These are phyloP conservation scores for Barnettozyma vustinii DNA, from an alignment of 805 yeast genomes.

Conservation along the genomic window DNA sequence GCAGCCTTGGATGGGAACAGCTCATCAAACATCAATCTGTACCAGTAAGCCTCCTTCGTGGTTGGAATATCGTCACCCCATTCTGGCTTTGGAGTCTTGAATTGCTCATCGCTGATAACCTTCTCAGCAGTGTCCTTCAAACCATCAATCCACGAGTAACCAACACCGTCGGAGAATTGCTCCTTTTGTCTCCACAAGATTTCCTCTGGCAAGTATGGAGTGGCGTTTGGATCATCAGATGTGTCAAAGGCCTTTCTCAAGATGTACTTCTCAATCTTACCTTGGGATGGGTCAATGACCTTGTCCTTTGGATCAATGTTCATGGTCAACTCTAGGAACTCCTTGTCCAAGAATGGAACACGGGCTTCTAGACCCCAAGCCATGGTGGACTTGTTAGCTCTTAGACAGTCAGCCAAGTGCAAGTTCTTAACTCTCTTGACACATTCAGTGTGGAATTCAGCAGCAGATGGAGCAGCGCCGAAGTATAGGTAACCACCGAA, in stretches of 20 bases:
- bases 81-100: conserved; percentile 84
- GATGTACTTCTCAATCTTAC: conserved; percentile 89
- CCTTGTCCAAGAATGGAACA: conserved; percentile 96
- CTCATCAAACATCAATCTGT: conserved; percentile 93
- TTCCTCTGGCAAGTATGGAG: conserved; percentile 93
- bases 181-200: conserved; percentile 99
- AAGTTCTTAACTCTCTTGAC: conserved; percentile 95
- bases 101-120: conserved; percentile 81
- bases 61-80: conserved; percentile 96
- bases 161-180: conserved; percentile 99
- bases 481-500: conserved; percentile 98
- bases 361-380: conserved; percentile 99
- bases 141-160: conserved; percentile 98
- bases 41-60: conserved; percentile 99
- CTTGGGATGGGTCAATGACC: conserved; percentile 65
- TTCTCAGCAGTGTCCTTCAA: conserved; percentile 92
- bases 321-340: conserved; percentile 88
- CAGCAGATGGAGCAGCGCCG: conserved; percentile 91
- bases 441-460: conserved; percentile 93
- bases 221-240: conserved; percentile 64
- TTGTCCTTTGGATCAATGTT: conserved; percentile 92
- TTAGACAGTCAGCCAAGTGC: conserved; percentile 93
- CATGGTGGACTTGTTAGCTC: conserved; percentile 99
- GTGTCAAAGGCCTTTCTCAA: conserved; percentile 98
- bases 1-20: conserved; percentile 89